Conservation (phyloP, 148 eudicot genomes). For the Bassia scoparia region DNA sequence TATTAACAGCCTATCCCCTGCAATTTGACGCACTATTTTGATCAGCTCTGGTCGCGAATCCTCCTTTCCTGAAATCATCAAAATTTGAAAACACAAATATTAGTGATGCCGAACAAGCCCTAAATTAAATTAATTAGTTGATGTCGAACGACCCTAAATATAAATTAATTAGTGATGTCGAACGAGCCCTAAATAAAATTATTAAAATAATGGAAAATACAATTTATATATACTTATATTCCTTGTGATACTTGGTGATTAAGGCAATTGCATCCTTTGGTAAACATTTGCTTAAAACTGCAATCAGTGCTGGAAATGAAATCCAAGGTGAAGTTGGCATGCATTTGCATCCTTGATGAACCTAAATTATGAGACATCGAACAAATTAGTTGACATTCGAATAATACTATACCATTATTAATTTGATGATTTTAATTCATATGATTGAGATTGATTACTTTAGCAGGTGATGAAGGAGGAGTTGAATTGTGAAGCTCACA, state of each 20-base stretch:
- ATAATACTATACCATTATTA: too few relatives aligned
- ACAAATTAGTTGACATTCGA: too few relatives aligned
- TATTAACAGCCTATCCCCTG: slow-evolving; percentile 40
- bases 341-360: background rate
- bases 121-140: background rate
- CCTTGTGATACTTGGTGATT: slow-evolving; percentile 38
- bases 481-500: slow-evolving; percentile 30
- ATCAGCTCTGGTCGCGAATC: slow-evolving; percentile 36
- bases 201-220: slow-evolving; percentile 20
- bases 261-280: slow-evolving; percentile 23
- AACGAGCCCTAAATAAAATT: background rate
- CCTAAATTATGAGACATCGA: too few relatives aligned
- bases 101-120: too few relatives aligned
- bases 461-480: background rate
- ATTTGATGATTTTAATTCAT: too few relatives aligned
- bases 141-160: background rate
- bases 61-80: slow-evolving; percentile 30
- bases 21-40: slow-evolving; percentile 34
- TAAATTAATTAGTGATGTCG: background rate
- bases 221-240: too few relatives aligned
- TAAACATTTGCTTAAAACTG: slow-evolving; percentile 28
- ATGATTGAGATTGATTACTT: too few relatives aligned
- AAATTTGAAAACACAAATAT: background rate
- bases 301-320: slow-evolving; percentile 34
- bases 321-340: slow-evolving; percentile 46